Conservation (phyloP, 768 basidiomycete species). For the Kwoniella shandongensis region DNA sequence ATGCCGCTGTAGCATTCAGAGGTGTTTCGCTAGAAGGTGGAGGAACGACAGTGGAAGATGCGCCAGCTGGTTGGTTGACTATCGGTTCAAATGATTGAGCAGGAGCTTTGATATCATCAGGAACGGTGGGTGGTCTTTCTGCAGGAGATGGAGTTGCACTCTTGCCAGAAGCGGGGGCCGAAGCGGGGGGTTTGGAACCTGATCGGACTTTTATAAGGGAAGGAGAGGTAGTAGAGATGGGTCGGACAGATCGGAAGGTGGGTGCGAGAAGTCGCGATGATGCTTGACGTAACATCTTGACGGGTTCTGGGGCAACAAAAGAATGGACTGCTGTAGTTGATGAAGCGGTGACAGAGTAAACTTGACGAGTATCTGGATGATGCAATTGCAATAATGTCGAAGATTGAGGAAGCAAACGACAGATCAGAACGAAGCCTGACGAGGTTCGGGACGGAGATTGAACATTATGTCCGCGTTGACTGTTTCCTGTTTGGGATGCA, state of each 20-base stretch:
- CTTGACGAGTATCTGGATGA: too few relatives aligned
- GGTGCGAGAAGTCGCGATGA: constrained; percentile 9
- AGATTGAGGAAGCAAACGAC: too few relatives aligned
- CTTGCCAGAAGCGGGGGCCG: neutral
- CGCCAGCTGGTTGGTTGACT: constrained; percentile 16
- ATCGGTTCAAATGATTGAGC: constrained; percentile 29
- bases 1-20: neutral
- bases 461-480: too few relatives aligned
- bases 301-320: neutral
- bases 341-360: too few relatives aligned
- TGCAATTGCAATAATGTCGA: too few relatives aligned
- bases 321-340: too few relatives aligned
- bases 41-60: constrained; percentile 20
- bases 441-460: too few relatives aligned
- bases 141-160: constrained; percentile 36
- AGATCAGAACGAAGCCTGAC: too few relatives aligned
- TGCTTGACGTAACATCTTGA: constrained; percentile 25
- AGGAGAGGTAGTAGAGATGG: constrained; percentile 19
- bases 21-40: constrained; percentile 6
- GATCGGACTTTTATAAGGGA: constrained; percentile 31
- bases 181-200: constrained; percentile 8
- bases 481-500: too few relatives aligned
- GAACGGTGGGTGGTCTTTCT: constrained; percentile 43
- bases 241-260: constrained; percentile 14
- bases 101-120: constrained; percentile 22